Evolutionary conservation across 768 basidiomycete species (phyloP).

Genomic region (Tylopilus sp.): DNA sequence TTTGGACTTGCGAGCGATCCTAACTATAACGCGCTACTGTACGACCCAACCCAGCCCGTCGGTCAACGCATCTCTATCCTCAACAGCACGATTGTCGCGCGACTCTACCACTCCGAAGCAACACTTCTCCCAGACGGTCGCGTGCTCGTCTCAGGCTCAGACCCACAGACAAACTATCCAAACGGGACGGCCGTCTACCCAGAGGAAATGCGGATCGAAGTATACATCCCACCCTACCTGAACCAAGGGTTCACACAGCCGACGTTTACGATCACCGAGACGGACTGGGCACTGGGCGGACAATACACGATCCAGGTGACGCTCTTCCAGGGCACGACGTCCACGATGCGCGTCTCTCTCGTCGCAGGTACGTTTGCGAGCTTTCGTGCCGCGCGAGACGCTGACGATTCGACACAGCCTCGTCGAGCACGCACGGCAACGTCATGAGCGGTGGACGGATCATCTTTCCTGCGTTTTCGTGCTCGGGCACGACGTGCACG

Average conservation of each 20-base stretch:
- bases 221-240: slow-evolving; percentile 88
- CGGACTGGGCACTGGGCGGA: slow-evolving; percentile 62
- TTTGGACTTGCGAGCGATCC: slow-evolving; percentile 68
- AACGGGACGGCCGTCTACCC: slow-evolving; percentile 46
- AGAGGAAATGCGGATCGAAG: slow-evolving; percentile 75
- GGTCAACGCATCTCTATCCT: slow-evolving; percentile 65
- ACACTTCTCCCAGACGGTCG: slow-evolving; percentile 73
- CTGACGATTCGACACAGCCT: slow-evolving; percentile 37
- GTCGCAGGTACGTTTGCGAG: slow-evolving; percentile 47
- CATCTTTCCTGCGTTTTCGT: slow-evolving; percentile 71
- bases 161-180: slow-evolving; percentile 51
- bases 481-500: slow-evolving; percentile 66
- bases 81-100: slow-evolving; percentile 63
- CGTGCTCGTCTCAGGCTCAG: slow-evolving; percentile 73
- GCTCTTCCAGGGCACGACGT: slow-evolving; percentile 39
- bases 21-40: slow-evolving; percentile 62
- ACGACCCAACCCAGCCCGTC: slow-evolving; percentile 60
- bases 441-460: slow-evolving; percentile 65
- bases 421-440: slow-evolving; percentile 77
- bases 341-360: slow-evolving; percentile 57
- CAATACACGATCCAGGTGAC: slow-evolving; percentile 50
- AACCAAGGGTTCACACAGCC: slow-evolving; percentile 61
- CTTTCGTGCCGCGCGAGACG: neutral
- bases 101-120: slow-evolving; percentile 78
- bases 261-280: slow-evolving; percentile 50